A percentile compares a stretch with the other conserved stretches of the same genome.
phyloP scores from a whole-genome alignment of 331 rosid species.

The Malus hybrid region DNA sequence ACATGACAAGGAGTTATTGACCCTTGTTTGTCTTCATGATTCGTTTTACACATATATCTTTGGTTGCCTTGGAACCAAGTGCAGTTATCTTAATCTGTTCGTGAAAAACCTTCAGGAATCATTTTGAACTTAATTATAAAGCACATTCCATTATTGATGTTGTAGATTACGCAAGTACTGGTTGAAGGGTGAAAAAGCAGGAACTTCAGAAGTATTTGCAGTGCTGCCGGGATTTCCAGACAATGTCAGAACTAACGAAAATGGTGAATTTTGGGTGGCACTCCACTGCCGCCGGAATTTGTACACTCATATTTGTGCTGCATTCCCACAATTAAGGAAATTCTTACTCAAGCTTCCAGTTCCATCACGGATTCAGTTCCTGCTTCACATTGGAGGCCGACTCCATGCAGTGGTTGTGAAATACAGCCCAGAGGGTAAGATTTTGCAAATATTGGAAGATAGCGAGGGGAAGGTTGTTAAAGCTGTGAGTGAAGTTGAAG shows the following conservation, averaged over 20 bases:
- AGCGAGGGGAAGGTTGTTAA: slow-evolving; percentile 73
- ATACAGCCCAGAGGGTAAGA: slow-evolving; percentile 82
- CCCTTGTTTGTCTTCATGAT: neutral
- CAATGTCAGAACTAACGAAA: slow-evolving; percentile 64
- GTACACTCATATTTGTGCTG: slow-evolving; percentile 26
- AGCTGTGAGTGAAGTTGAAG: slow-evolving; percentile 86
- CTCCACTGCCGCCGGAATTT: slow-evolving; percentile 47
- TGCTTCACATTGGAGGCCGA: slow-evolving; percentile 64
- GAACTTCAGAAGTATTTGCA: slow-evolving; percentile 67
- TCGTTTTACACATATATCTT: no score
- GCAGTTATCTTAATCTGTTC: neutral
- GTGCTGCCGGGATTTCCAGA: slow-evolving; percentile 83
- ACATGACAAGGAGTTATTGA: neutral
- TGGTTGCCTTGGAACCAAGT: neutral
- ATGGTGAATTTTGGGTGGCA: slow-evolving; percentile 96
- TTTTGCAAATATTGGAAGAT: slow-evolving; percentile 81
- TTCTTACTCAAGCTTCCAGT: slow-evolving; percentile 69
- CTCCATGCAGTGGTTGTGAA: slow-evolving; percentile 43
- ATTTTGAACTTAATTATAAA: neutral
- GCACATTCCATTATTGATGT: neutral
- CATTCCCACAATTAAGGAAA: slow-evolving; percentile 59
- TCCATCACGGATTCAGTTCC: slow-evolving; percentile 46
- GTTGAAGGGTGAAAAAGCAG: slow-evolving; percentile 85
- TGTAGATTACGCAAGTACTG: slow-evolving; percentile 66
- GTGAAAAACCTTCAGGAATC: neutral